phyloP scores from a whole-genome alignment of 2,329 filamentous ascomycete genomes.

The Hypomyces perniciosus region DNA sequence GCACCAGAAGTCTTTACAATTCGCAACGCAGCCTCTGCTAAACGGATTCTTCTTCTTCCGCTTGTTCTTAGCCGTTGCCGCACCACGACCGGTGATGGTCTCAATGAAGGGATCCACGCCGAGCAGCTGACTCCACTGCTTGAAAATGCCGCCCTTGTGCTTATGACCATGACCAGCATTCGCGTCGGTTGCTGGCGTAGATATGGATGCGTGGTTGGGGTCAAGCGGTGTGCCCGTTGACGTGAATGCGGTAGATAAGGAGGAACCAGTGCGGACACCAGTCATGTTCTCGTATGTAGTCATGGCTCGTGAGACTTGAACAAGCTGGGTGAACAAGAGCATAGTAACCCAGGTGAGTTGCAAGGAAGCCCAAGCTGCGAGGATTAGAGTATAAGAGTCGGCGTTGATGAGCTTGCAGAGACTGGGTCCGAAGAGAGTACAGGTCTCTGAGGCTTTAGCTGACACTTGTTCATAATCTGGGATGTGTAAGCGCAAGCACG shows the following conservation, averaged over 20 bases:
- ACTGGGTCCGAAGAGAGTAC: slow-evolving; percentile 67
- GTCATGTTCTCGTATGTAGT: slow-evolving; percentile 98
- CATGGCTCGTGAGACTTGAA: slow-evolving; percentile 86
- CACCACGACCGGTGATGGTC: slow-evolving; percentile 78
- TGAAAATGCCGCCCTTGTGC: slow-evolving; percentile 61
- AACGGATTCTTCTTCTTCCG: slow-evolving; percentile 71
- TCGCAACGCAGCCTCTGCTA: slow-evolving; percentile 73
- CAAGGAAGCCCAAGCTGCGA: slow-evolving; percentile 71
- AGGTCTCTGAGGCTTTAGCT: slow-evolving; percentile 48
- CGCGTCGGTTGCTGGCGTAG: slow-evolving; percentile 39
- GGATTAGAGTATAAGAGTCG: slow-evolving; percentile 76
- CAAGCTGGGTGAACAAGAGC: slow-evolving; percentile 87
- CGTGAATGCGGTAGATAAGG: slow-evolving; percentile 66
- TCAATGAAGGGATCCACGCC: slow-evolving; percentile 92
- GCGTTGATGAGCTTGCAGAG: slow-evolving; percentile 73
- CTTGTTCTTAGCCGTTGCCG: slow-evolving; percentile 51
- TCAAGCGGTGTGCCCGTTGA: slow-evolving; percentile 70
- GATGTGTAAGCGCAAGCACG: background rate
- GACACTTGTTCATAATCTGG: slow-evolving; percentile 21
- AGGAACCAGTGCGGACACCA: slow-evolving; percentile 53
- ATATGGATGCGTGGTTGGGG: slow-evolving; percentile 57
- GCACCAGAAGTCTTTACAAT: slow-evolving; percentile 96
- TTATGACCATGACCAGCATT: slow-evolving; percentile 43
- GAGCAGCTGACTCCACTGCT: slow-evolving; percentile 76
- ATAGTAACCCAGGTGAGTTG: slow-evolving; percentile 97